Evolutionary conservation across 1,284 basidiomycete species (phyloP), one percentile per base, ranked within the genome.

Genomic region (Cryptococcus sp.): DNA sequence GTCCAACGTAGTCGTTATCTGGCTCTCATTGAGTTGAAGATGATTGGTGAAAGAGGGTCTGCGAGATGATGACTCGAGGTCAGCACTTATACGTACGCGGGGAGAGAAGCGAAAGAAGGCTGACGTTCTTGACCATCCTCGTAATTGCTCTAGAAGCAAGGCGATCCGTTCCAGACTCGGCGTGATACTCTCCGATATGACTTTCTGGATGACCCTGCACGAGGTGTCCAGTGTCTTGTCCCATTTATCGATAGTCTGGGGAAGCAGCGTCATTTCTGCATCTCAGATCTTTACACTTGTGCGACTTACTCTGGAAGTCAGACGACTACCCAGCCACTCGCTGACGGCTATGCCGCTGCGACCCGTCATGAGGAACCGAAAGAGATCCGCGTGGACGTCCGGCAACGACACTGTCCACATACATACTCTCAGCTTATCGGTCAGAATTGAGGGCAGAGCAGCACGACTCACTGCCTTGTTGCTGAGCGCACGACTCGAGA

Each of bases 311-410:
- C 73, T 60, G 23, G 71, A 71, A 1, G 76, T 75, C 53, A 78
- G 60, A 4, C 69, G 62, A 25, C 70, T 76, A 0, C 77, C 77
- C 15, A 78, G 57, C 74, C 75, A 78, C 50, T 77, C 76, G 22
- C 56, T 58, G 1, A 77, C 69, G 0, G 73, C 75, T 1, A 69
- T 57, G 1, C 70, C 66, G 40, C 68, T 61, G 31, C 72, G 50
- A 3, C 76, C 73, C 3, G 72, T 71, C 66, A 77, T 68, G 35
- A 78, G 64, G 39, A 74, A 65, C 5, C 69, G 53, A 47, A 77
- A 76, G 19, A 78, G 56, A 56, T 78, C 76, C 1, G 74, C 70
- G 57, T 76, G 71, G 1, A 73, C 70, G 19, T 75, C 72, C 1
- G 50, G 45, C 11, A 56, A 57, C 1, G 67, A 54, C 60, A 71